Evolutionary conservation across 2,329 filamentous ascomycete genomes (phyloP).

Genomic region (Bipolaris bicolor): DNA sequence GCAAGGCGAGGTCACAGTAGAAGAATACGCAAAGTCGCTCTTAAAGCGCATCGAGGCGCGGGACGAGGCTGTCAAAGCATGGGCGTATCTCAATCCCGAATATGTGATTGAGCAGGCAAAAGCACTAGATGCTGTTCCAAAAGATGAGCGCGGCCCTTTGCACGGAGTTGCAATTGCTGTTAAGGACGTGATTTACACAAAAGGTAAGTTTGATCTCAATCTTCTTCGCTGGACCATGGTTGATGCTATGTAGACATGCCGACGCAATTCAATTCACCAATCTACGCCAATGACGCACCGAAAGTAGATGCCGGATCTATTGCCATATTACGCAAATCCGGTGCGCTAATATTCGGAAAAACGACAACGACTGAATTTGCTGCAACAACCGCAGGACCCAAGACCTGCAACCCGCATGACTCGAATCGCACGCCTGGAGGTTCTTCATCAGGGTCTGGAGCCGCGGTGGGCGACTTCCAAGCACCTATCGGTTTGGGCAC

Average conservation of each 20-base stretch:
- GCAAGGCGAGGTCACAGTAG: constrained; percentile 32
- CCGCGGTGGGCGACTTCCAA: constrained; percentile 70
- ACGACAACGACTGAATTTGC: constrained; percentile 71
- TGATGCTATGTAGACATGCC: constrained; percentile 56
- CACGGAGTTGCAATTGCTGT: constrained; percentile 65
- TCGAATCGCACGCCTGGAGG: constrained; percentile 65
- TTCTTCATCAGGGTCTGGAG: constrained; percentile 70
- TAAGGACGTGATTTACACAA: constrained; percentile 63
- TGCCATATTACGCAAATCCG: constrained; percentile 59
- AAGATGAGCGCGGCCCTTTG: constrained; percentile 58
- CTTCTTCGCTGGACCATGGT: too few relatives aligned
- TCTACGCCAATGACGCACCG: constrained; percentile 57
- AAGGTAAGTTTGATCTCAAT: constrained; percentile 40
- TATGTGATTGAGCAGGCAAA: constrained; percentile 59
- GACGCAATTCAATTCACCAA: constrained; percentile 61
- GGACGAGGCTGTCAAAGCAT: constrained; percentile 36
- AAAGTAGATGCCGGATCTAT: constrained; percentile 61
- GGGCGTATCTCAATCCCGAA: constrained; percentile 39
- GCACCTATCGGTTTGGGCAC: constrained; percentile 67
- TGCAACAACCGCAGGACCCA: constrained; percentile 59
- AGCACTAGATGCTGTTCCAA: constrained; percentile 58
- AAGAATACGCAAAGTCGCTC: constrained; percentile 40
- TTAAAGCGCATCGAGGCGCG: constrained; percentile 35
- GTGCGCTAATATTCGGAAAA: constrained; percentile 63
- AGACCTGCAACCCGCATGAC: constrained; percentile 65